Evolutionary conservation across 495 filamentous ascomycete species (phyloP), one percentile per base, ranked within the genome.

Genomic region (Xylaria nigripes): DNA sequence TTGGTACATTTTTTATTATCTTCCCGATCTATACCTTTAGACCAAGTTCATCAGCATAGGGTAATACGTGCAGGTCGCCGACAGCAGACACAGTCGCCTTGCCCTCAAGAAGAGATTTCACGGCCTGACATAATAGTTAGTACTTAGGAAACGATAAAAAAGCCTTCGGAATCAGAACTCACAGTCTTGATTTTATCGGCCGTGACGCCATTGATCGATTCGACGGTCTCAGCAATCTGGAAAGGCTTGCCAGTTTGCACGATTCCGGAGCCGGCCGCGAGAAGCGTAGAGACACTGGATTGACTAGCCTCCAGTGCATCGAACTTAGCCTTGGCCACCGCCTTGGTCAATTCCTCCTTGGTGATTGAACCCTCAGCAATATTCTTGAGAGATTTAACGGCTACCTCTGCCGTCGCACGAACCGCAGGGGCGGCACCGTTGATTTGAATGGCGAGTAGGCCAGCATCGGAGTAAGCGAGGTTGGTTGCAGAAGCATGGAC

Each of bases 41-140:
- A 38, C 92, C 93, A 63, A 99, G 75, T 61, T 97, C 92, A 75
- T 92, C 89, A 50, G 88, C 91, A 68, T 85, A 97, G 21, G 94
- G 93, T 59, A 99, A 79, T 62, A 87, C 76, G 72, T 85, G 81
- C 54, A 97, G 75, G 65, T 99, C 92, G 60, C 93, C 90, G 50
- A 95, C 90, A 46, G 87, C 77, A 49, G 86, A 84, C 53, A 96
- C 85, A 34, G 89, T 85, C 24, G 92, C 90, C 79, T 91, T 97
- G 70, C 84, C 83, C 34, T 89, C 84, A 48, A 97, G 78, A 63
- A 96, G 78, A 60, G 84, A 76, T 73, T 90, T 90, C 56, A 89
- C 90, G 57, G 83, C 81, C 93, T 96, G 41, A 66, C 19, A 42
- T 4, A 29, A 2, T 50, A 22, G 19, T 47, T 27, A 55, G 50